Base-by-base conservation (phyloP, 352 stramenopile genomes). In the Globisporangium apiculatum region DNA sequence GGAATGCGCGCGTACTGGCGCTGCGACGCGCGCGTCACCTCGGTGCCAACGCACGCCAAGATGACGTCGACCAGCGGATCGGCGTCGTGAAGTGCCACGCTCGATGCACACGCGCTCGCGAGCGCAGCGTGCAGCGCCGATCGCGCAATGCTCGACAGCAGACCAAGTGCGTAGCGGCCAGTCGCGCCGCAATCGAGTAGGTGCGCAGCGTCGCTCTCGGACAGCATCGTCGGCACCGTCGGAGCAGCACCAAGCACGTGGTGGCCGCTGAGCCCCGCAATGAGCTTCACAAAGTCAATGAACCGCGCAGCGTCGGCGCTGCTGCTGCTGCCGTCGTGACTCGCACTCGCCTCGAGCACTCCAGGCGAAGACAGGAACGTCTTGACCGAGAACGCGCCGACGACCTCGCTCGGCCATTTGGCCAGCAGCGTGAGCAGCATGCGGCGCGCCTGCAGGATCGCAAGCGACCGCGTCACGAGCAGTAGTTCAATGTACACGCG, bases 211-310 rank as follows among this genome's bases (percentile, higher is more conserved):
- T 88, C 72, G 10, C 53, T 62, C 18, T 84, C 73, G 6, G 72
- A 53, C 3, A 80, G 48, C 18, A 58, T 58, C 17, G 73, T 31
- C 6, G 74, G 57, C 36, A 65, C 54, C 9, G 57, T 69, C 41
- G 69, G 53, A 38, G 62, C 53, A 18, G 64, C 55, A 53, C 62
- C 79, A 1, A 69, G 69, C 31, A 69, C 57, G 45, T 77, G 55
- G 15, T 81, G 69, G 38, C 75, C 78, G 54, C 74, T 89, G 37
- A 87, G 72, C 14, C 83, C 82, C 15, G 82, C 80, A 53, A 88
- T 84, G 15, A 95, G 62, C 64, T 93, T 94, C 55, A 95, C 71
- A 58, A 95, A 94, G 46, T 91, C 82, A 14, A 91, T 79, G 45
- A 95, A 87, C 18, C 67, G 67, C 17, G 72, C 66, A 6, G 72